These are phyloP conservation scores for Basidiobolus meristosporus DNA, from an alignment of 371 early-diverging fungal species.

Conservation along the genomic window DNA sequence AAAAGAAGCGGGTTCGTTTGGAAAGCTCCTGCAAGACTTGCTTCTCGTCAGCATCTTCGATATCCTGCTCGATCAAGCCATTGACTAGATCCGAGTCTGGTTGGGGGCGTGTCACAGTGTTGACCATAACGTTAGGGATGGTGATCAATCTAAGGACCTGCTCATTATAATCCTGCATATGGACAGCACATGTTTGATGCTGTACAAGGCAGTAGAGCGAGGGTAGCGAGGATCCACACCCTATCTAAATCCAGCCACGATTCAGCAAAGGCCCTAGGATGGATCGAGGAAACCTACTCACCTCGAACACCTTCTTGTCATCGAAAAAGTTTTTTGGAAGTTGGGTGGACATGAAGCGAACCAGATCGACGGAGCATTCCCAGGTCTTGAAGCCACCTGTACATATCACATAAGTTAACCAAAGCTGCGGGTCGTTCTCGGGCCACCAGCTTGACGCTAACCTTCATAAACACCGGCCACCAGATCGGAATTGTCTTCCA, in stretches of 20 bases:
- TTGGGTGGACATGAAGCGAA: slow-evolving; percentile 31
- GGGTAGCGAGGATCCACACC: slow-evolving; percentile 82
- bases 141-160: slow-evolving; percentile 75
- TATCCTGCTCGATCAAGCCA: neutral
- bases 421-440: neutral
- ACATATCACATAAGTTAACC: neutral
- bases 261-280: neutral
- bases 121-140: slow-evolving; percentile 73
- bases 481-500: slow-evolving; percentile 50
- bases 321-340: slow-evolving; percentile 14
- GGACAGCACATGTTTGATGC: slow-evolving; percentile 29
- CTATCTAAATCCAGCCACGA: slow-evolving; percentile 31
- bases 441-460: slow-evolving; percentile 1
- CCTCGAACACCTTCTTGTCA: slow-evolving; percentile 40
- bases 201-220: slow-evolving; percentile 46
- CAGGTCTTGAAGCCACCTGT: slow-evolving; percentile 82
- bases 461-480: slow-evolving; percentile 80
- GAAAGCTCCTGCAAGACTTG: slow-evolving; percentile 2
- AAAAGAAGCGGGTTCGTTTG: neutral
- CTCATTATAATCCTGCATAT: slow-evolving; percentile 83
- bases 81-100: neutral
- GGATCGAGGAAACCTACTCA: slow-evolving; percentile 7
- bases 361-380: slow-evolving; percentile 82
- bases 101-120: slow-evolving; percentile 22
- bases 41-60: slow-evolving; percentile 5